phyloP scores from a whole-genome alignment of 2,329 filamentous ascomycete species.

The Trichoderma koningii region DNA sequence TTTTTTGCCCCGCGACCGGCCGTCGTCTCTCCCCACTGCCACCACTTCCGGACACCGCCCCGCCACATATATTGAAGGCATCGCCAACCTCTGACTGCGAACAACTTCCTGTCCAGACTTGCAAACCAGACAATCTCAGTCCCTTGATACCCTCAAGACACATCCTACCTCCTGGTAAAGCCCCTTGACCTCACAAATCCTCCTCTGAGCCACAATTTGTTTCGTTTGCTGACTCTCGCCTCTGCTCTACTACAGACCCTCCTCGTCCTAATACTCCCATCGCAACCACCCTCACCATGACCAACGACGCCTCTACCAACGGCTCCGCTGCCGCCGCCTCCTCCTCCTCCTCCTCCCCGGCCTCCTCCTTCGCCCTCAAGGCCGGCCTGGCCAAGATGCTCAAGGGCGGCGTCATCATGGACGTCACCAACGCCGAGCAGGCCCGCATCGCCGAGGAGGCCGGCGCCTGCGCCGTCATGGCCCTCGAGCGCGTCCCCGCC shows the following conservation, averaged over 20 bases:
- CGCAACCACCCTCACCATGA: conserved; percentile 34
- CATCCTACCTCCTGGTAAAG: background rate
- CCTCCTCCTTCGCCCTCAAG: conserved; percentile 78
- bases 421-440: conserved; percentile 91
- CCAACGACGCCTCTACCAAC: conserved; percentile 40
- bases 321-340: conserved; percentile 33
- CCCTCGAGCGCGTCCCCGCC: conserved; percentile 92
- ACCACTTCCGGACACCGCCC: conserved; percentile 9
- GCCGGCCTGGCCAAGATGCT: conserved; percentile 95
- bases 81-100: conserved; percentile 2
- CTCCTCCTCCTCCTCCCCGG: conserved; percentile 26
- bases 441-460: conserved; percentile 97
- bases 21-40: background rate
- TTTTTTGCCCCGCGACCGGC: conserved; percentile 2
- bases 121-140: conserved; percentile 12
- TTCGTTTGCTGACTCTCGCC: background rate
- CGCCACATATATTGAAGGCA: conserved; percentile 24
- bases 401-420: conserved; percentile 99
- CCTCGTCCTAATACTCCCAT: background rate
- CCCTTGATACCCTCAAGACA: background rate
- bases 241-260: background rate
- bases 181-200: background rate
- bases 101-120: background rate
- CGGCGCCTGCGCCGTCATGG: conserved; percentile 96
- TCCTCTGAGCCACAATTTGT: background rate